Conservation (phyloP, 805 yeast genomes). For the Zygoascus flipseniorum region DNA sequence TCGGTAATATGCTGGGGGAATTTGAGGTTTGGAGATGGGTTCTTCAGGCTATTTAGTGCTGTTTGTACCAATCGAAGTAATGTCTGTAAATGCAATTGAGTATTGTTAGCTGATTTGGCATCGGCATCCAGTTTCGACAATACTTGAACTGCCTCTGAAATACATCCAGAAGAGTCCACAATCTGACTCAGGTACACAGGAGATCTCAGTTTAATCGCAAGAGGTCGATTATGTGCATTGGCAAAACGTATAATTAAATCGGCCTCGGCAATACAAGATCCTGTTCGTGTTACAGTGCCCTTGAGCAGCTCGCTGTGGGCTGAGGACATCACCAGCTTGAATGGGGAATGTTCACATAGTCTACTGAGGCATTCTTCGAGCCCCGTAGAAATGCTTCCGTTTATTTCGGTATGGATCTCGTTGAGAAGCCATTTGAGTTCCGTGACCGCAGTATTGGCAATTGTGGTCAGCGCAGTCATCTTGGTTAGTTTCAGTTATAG, state of each 20-base stretch:
- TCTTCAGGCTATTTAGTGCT: constrained; percentile 3
- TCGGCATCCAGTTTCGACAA: background rate
- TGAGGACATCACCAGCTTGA: constrained; percentile 18
- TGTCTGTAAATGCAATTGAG: background rate
- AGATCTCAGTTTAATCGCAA: constrained; percentile 6
- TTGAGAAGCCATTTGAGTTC: constrained; percentile 17
- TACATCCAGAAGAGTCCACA: constrained; percentile 13
- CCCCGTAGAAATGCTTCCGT: constrained; percentile 10
- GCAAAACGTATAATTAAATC: constrained; percentile 14
- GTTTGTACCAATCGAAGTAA: background rate
- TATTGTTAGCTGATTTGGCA: background rate
- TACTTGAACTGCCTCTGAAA: constrained; percentile 7
- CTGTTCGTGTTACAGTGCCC: constrained; percentile 16
- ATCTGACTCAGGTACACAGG: constrained; percentile 12
- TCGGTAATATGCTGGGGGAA: constrained; percentile 10
- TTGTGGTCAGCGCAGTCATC: background rate
- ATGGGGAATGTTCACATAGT: constrained; percentile 12
- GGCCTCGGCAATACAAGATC: constrained; percentile 8
- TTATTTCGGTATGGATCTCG: constrained; percentile 10
- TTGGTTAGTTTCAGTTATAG: too few relatives aligned
- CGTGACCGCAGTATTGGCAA: background rate
- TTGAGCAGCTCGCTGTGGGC: constrained; percentile 17
- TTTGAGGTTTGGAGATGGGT: constrained; percentile 7
- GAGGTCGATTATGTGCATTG: background rate
- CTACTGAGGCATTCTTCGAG: constrained; percentile 14